Base-by-base conservation (phyloP, 2,329 filamentous ascomycete species). In the Sarocladium kiliense region DNA sequence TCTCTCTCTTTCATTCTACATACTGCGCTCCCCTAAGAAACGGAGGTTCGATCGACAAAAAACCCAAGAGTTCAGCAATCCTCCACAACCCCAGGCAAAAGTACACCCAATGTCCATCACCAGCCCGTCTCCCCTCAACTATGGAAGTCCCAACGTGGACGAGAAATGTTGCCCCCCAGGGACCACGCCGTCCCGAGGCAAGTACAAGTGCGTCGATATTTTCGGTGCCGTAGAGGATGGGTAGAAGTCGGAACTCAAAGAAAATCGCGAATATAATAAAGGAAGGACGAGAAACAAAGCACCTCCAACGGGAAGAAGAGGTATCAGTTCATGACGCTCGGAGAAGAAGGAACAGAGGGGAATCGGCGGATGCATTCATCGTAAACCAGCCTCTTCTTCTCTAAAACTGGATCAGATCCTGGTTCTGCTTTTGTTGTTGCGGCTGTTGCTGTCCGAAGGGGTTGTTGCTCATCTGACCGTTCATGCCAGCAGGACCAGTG, bases 341-440 rank as follows among this genome's bases (percentile, higher is more conserved):
- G 27, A 36, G 44, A 49, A 39, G 39, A 36, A 51, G 30, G 36
- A 32, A 36, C 3, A 5, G 18, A 23, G 18, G 19, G 11, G 36
- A 23, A 14, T 12, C 3, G 27, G 47, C 27, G n/a, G 47, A 49
- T 27, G 3, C 30, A n/a, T 34, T 51, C 30, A 51, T 51, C 26
- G 10, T 34, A 34, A 34, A 5, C 30, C 27, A 36, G 27, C n/a
- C 27, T 21, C 7, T 14, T n/a, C 21, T 12, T 41, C 21, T n/a
- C 66, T 78, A 86, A 61, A 86, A 84, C 65, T 86, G 82, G 62
- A 86, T 86, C 60, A 86, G 70, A 64, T 86, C 82, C 66, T 81
- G 77, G 58, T 76, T 74, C 63, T 78, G 77, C 44, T 70, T 69
- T 57, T 75, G 71, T 58, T 76, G 74, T 63, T 80, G 79, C 58